Evolutionary conservation across 768 basidiomycete species (phyloP), one percentile per base, ranked within the genome.

Genomic region (Kwoniella botswanensis): DNA sequence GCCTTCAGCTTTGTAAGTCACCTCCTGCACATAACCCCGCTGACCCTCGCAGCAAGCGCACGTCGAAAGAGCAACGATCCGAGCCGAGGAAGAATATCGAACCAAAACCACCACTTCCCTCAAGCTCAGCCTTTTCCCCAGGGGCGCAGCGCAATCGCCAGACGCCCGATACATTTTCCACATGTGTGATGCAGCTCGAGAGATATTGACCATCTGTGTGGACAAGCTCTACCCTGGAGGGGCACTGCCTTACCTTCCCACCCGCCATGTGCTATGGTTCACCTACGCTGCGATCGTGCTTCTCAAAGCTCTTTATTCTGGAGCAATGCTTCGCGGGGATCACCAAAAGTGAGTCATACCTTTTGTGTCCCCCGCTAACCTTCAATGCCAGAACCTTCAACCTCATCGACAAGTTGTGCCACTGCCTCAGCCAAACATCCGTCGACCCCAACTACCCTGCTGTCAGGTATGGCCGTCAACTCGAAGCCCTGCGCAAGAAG

Each of bases 111-210:
- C 67, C 22, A 54, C 58, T 18, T 64, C 68, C 15, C 76, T 75
- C 1, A 65, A 73, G 42, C 59, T 80, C 17, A 71, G 68, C 50
- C 69, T 81, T 13, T 82, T 82, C 66, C 82, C 82, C 5, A 62
- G 80, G 55, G 80, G 79, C 6, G 76, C 79, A 7, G 82, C 77
- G 0, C 73, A 74, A 12, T 71, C 68, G 9, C 79, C 79, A 13
- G 79, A 80, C 53, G 77, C 77, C 17, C 55, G 80, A 43, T 80
- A 83, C 61, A 83, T 83, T 63, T 79, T 80, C 68, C 80, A 83
- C 54, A 77, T 77, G 22, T 77, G 77, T 50, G 77, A 83, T 65
- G 80, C 82, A 0, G 82, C 79, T 4, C 59, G 78, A 18, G 76
- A 79, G 18, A 46, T 83, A 9, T 65, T 83, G 9, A 70, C 71